Conservation (phyloP, 2,329 filamentous ascomycete genomes). For the Xylaria polymorpha region DNA sequence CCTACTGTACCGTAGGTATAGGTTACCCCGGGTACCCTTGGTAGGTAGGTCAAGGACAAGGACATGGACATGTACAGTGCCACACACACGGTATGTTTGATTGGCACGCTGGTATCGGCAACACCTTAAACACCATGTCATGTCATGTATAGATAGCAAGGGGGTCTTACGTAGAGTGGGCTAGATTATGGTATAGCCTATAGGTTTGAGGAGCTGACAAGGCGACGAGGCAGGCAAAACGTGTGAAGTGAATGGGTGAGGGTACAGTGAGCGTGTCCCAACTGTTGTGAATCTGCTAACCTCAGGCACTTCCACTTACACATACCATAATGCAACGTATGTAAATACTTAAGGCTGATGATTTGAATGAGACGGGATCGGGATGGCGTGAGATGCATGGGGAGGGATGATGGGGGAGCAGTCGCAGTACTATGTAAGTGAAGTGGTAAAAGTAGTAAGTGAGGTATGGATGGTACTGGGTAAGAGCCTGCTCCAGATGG, state of each 20-base stretch:
- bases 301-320: background rate
- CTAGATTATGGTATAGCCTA: background rate
- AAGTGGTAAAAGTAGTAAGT: background rate
- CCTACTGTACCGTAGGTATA: background rate
- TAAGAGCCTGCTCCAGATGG: background rate
- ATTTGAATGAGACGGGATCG: background rate
- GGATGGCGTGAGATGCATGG: background rate
- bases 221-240: slow-evolving; percentile 1
- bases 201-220: background rate
- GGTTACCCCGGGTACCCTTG: background rate
- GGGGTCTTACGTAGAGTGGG: background rate
- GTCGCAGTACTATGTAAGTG: background rate
- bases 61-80: slow-evolving; percentile 3
- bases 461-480: too few relatives aligned
- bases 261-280: background rate
- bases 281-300: background rate
- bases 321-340: background rate
- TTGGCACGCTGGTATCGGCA: slow-evolving; percentile 2
- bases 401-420: background rate
- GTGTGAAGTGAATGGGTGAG: background rate
- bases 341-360: background rate
- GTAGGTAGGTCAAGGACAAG: background rate
- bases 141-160: background rate
- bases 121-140: background rate
- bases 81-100: background rate